Evolutionary conservation across 441 rosid genomes (phyloP), one percentile per base, ranked within the genome.

Genomic region (Metrosideros polymorpha): DNA sequence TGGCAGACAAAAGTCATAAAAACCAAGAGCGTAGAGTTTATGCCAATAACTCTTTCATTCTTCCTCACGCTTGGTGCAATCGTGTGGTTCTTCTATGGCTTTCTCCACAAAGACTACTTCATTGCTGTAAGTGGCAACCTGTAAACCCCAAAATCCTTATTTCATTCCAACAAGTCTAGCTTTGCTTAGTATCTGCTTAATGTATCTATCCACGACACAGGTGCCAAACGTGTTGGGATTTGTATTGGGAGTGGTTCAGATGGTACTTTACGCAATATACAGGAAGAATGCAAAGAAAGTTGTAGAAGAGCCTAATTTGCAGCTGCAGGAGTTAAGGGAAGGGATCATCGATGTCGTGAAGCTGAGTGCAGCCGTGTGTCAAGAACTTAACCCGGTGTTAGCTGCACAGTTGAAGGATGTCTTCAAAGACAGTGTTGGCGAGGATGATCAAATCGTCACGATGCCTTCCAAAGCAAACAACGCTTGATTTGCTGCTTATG

Each of bases 161-260:
- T 30, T 55, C 17, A 32, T 25, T 55, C 30, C n/a, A 71, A 71
- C 79, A 71, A 71, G 45, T 22, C 49, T 71, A 6, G 79, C 79
- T 71, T 71, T 12, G 79, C 79, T 71, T 39, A 6, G 79, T 71
- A 71, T 39, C 17, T 39, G 17, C n/a, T 35, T 45, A 7, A 50
- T 50, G 27, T 56, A 39, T 87, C 71, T 13, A 24, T 47, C 18
- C 25, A 45, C 71, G 82, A 71, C 79, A 42, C 86, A 94, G 96
- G 83, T 92, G 83, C 96, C 96, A 7, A 94, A 94, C 39, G 89
- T 89, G n/a, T 25, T 93, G 82, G 96, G 96, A 29, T 85, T 93
- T 42, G 59, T 77, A 10, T 89, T 94, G n/a, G 96, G 95, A 55
- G 83, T 90, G 54, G 52, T 89, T 75, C 96, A 94, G 89, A 93